Conservation (phyloP, 371 early-diverging fungal species). For the Chytridium lagenaria region DNA sequence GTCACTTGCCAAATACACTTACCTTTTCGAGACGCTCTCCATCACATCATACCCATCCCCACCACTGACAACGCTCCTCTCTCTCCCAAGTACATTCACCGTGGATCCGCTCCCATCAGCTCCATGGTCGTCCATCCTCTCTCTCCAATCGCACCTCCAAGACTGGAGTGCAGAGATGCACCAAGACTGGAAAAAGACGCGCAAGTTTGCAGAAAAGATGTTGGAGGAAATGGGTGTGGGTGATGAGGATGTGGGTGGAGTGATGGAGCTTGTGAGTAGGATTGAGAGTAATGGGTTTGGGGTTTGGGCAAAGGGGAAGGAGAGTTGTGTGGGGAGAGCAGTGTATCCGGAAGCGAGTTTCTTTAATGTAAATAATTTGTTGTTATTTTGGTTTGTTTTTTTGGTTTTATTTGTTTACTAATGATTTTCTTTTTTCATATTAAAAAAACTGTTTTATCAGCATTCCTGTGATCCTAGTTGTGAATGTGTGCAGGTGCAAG, state of each 20-base stretch:
- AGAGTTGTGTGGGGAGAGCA: conserved; percentile 48
- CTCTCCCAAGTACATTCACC: too few species aligned
- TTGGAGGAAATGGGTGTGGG: conserved; percentile 30
- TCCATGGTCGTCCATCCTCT: conserved; percentile 32
- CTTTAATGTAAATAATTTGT: conserved; percentile 42
- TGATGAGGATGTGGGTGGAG: neutral
- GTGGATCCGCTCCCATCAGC: neutral
- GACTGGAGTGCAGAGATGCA: conserved; percentile 51
- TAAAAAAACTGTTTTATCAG: too few species aligned
- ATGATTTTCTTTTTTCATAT: conserved; percentile 3
- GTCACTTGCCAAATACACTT: too few species aligned
- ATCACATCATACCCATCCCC: too few species aligned
- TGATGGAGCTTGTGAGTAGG: conserved; percentile 52
- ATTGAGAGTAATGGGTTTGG: conserved; percentile 67
- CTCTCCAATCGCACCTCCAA: conserved; percentile 56
- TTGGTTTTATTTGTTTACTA: conserved; percentile 27
- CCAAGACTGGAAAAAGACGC: conserved; percentile 51
- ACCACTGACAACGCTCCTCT: too few species aligned
- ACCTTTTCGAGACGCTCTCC: neutral
- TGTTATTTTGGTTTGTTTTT: neutral
- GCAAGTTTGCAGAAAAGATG: conserved; percentile 44
- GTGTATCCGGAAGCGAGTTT: conserved; percentile 39
- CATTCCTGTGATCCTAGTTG: conserved; percentile 62
- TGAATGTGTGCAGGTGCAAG: conserved; percentile 47
- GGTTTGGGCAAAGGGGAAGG: conserved; percentile 36